A percentile compares a stretch with the other conserved stretches of the same genome.
phyloP scores from a whole-genome alignment of 805 yeast species.

The Metschnikowia reukaufii region DNA sequence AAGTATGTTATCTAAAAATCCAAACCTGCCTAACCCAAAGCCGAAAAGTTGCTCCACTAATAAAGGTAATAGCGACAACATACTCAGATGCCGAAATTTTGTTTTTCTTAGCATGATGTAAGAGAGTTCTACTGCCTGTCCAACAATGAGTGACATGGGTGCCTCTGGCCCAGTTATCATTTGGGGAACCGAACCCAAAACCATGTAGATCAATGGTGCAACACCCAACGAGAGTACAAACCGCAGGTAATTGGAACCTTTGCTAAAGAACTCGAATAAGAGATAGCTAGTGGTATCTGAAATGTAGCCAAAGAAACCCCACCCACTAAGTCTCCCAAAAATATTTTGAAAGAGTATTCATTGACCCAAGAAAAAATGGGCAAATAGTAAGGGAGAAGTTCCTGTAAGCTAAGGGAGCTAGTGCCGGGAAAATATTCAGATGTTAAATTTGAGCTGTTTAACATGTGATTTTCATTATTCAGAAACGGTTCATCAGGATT shows the following conservation, averaged over 20 bases:
- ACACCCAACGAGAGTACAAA: constrained; percentile 38
- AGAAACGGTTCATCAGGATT: background rate
- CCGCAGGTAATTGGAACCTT: constrained; percentile 45
- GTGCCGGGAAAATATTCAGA: constrained; percentile 16
- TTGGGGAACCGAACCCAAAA: constrained; percentile 47
- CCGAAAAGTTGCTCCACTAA: constrained; percentile 62
- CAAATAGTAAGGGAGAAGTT: constrained; percentile 56
- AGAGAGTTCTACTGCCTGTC: constrained; percentile 44
- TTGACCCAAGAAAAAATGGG: constrained; percentile 72
- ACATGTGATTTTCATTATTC: background rate
- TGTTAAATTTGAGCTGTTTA: constrained; percentile 12
- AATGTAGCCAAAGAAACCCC: constrained; percentile 88
- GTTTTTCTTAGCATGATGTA: constrained; percentile 34
- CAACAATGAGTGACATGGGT: constrained; percentile 46
- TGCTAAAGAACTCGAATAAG: constrained; percentile 43
- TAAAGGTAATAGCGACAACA: constrained; percentile 51
- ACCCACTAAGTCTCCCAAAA: constrained; percentile 68
- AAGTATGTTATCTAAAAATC: constrained; percentile 40
- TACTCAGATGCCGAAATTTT: constrained; percentile 32
- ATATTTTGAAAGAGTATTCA: constrained; percentile 39
- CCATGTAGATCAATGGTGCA: constrained; percentile 40
- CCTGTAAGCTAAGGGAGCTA: constrained; percentile 7
- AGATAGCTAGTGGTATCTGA: constrained; percentile 77
- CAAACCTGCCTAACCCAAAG: constrained; percentile 28
- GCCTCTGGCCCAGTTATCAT: constrained; percentile 50